Conservation (phyloP, 495 filamentous ascomycete genomes). For the Beverwykella pulmonaria region DNA sequence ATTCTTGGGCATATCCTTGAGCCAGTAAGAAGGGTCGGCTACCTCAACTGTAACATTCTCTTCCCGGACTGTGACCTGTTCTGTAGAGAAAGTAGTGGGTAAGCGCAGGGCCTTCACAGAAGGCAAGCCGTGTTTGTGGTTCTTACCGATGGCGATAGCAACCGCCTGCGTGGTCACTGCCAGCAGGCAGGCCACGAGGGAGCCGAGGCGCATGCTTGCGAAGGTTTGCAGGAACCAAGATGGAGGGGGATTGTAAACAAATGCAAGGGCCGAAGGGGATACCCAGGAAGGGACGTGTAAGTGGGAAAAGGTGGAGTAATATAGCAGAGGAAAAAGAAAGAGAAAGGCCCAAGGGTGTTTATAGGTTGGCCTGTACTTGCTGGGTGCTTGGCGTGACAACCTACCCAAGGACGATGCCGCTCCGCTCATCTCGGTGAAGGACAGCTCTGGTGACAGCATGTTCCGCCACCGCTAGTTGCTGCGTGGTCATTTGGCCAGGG, state of each 20-base stretch:
- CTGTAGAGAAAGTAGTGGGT: neutral
- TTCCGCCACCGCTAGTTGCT: neutral
- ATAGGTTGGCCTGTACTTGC: neutral
- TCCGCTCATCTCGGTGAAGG: neutral
- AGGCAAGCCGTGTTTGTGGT: neutral
- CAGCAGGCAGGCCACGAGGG: slow-evolving; percentile 22
- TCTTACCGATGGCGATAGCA: neutral
- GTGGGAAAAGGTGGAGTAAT: neutral
- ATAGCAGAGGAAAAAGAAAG: neutral
- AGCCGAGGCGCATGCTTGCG: slow-evolving; percentile 8
- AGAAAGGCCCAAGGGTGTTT: neutral
- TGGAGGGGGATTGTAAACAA: neutral
- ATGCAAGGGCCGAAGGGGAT: neutral
- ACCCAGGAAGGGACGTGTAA: neutral
- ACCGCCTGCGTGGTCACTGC: slow-evolving; percentile 12
- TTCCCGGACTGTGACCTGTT: neutral
- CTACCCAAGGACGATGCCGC: neutral
- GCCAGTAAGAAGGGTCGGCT: slow-evolving; percentile 27
- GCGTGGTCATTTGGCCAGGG: neutral
- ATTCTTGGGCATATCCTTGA: slow-evolving; percentile 35
- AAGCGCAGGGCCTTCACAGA: neutral
- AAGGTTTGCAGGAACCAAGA: neutral
- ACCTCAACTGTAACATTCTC: neutral
- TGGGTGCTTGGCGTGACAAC: neutral
- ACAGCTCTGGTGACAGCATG: neutral